A percentile compares a stretch with the other conserved stretches of the same genome.
These are phyloP conservation scores for Tricholoma hemisulphureum DNA, from an alignment of 768 basidiomycete genomes.

Conservation along the genomic window DNA sequence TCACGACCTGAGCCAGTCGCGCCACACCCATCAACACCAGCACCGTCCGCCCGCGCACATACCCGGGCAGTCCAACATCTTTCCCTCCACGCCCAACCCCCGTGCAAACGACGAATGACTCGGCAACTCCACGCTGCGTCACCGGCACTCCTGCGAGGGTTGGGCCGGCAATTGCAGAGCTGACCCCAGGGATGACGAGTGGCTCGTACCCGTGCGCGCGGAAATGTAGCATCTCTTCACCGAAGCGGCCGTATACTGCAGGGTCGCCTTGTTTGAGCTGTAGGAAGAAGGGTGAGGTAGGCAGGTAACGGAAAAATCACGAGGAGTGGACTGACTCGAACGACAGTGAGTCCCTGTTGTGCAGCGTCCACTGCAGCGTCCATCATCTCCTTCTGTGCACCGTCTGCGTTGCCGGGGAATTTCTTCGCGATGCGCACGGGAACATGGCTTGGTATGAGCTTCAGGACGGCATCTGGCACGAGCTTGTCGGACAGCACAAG, in stretches of 20 bases:
- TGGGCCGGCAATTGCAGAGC: conserved; percentile 87
- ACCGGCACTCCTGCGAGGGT: conserved; percentile 89
- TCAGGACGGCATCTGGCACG: conserved; percentile 85
- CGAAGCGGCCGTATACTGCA: conserved; percentile 88
- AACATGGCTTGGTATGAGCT: conserved; percentile 70
- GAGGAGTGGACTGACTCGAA: conserved; percentile 57
- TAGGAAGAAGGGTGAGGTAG: neutral
- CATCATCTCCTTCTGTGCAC: conserved; percentile 95
- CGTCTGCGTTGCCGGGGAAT: conserved; percentile 96
- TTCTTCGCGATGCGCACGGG: conserved; percentile 90
- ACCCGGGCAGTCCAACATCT: conserved; percentile 81
- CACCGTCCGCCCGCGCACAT: conserved; percentile 77
- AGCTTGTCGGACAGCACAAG: conserved; percentile 95
- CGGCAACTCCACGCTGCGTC: conserved; percentile 93
- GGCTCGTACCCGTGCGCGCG: conserved; percentile 81
- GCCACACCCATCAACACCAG: conserved; percentile 96
- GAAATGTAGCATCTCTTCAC: conserved; percentile 94
- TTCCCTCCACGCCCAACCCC: conserved; percentile 89
- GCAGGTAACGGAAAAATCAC: conserved; percentile 5
- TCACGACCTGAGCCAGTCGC: conserved; percentile 68
- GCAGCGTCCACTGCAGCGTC: conserved; percentile 85
- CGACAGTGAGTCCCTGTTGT: conserved; percentile 74
- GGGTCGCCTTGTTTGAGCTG: conserved; percentile 98
- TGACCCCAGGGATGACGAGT: conserved; percentile 85
- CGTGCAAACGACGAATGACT: conserved; percentile 87